Percentiles rank a stretch among this genome's conserved stretches.
phyloP scores from a whole-genome alignment of 176 grass and related monocot genomes.

The Puccinellia tenuiflora region DNA sequence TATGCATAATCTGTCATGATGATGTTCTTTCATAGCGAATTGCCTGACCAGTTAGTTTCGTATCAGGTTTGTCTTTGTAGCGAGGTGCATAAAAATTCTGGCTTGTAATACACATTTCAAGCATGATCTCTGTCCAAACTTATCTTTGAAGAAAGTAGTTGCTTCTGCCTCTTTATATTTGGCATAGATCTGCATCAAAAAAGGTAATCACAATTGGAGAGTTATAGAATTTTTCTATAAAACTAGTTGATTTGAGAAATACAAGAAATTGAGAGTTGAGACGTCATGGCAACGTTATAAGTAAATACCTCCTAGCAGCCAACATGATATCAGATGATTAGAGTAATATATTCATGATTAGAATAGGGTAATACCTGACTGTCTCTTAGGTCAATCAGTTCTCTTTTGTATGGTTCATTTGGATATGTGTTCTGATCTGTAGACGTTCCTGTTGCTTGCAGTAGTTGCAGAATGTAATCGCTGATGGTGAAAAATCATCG shows the following conservation, averaged over 20 bases:
- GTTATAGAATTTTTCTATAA: not conserved
- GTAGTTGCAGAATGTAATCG: too few relatives aligned
- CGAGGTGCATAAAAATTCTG: not conserved
- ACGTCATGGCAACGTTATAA: not conserved
- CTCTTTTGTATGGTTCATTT: not conserved
- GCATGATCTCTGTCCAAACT: not conserved
- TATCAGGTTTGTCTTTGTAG: not conserved
- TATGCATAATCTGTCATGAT: too few relatives aligned
- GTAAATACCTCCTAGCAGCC: not conserved
- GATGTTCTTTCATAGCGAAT: not conserved
- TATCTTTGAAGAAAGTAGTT: too few relatives aligned
- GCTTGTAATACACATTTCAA: not conserved
- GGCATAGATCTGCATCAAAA: too few relatives aligned
- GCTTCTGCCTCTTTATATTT: too few relatives aligned
- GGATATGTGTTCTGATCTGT: not conserved
- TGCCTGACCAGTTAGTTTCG: not conserved
- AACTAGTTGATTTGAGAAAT: not conserved
- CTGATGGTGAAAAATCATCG: not conserved
- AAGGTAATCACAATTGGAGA: too few relatives aligned
- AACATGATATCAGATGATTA: not conserved
- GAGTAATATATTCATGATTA: not conserved
- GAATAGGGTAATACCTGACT: not conserved
- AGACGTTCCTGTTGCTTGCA: not conserved
- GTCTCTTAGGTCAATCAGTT: not conserved
- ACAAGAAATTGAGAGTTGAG: not conserved